Conservation (phyloP, 2,329 filamentous ascomycete genomes). For the Zymoseptoria tritici region DNA sequence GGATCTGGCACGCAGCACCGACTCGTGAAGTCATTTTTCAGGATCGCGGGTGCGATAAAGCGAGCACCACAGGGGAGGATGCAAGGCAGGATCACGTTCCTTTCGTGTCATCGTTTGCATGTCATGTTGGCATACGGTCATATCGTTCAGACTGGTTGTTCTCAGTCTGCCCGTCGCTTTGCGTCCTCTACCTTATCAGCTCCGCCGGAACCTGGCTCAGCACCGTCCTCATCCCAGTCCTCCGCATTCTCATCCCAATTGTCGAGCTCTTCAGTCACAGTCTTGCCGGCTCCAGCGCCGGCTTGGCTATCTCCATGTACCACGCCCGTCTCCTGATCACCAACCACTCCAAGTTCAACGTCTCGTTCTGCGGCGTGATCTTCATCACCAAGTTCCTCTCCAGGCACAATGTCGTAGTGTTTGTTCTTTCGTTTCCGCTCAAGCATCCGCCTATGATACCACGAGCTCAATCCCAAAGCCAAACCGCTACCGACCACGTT, state of each 20-base stretch:
- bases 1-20: not conserved
- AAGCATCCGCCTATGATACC: conserved; percentile 94
- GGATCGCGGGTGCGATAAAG: not conserved
- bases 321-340: conserved; percentile 28
- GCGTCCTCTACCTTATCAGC: conserved; percentile 24
- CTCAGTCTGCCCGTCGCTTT: conserved; percentile 39
- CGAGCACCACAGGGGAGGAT: not conserved
- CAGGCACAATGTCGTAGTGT: conserved; percentile 63
- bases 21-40: not conserved
- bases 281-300: conserved; percentile 53
- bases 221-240: conserved; percentile 57
- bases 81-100: not conserved
- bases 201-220: conserved; percentile 11
- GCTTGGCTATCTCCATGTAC: conserved; percentile 26
- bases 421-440: conserved; percentile 72
- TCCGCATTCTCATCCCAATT: conserved; percentile 87
- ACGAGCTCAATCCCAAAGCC: conserved; percentile 67
- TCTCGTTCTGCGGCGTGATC: conserved; percentile 48
- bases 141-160: not conserved
- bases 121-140: not conserved
- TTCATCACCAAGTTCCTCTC: conserved; percentile 44
- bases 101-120: not conserved
- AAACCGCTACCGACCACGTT: conserved; percentile 73
- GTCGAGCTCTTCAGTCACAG: conserved; percentile 75
- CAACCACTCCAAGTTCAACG: conserved; percentile 65